phyloP scores from a whole-genome alignment of 1,284 basidiomycete genomes.

The Earliella scabrosa region DNA sequence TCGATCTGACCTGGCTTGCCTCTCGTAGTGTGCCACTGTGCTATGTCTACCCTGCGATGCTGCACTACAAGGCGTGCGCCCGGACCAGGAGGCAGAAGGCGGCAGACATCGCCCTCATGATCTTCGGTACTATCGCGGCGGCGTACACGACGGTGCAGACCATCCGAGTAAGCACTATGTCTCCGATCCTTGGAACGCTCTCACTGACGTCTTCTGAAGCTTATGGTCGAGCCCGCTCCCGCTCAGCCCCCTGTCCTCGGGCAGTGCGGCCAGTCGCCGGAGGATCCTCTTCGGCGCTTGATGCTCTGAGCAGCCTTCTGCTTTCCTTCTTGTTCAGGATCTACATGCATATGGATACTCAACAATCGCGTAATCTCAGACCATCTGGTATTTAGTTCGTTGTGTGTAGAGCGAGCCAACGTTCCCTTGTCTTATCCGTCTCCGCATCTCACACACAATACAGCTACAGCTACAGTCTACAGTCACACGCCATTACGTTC shows the following conservation, averaged over 20 bases:
- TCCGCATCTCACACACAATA: too few relatives aligned
- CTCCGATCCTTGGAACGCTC: too few relatives aligned
- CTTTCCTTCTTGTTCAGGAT: too few relatives aligned
- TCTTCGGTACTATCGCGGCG: constrained; percentile 86
- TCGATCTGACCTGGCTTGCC: constrained; percentile 2
- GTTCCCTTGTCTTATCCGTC: too few relatives aligned
- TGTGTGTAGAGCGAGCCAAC: too few relatives aligned
- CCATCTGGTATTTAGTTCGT: too few relatives aligned
- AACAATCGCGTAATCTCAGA: too few relatives aligned
- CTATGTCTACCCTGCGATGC: constrained; percentile 92
- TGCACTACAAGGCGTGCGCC: constrained; percentile 91
- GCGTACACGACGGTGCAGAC: constrained; percentile 87
- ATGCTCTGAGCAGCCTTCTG: constrained; percentile 1
- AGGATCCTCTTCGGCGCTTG: constrained; percentile 8
- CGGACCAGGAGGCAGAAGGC: constrained; percentile 72
- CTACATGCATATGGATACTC: too few relatives aligned
- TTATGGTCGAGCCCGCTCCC: constrained; percentile 40
- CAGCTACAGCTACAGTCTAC: too few relatives aligned
- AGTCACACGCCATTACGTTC: too few relatives aligned
- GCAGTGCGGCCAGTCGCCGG: constrained; percentile 29
- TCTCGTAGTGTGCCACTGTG: constrained; percentile 83
- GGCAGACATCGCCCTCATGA: constrained; percentile 78
- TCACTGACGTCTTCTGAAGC: too few relatives aligned
- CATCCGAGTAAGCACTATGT: constrained; percentile 53
- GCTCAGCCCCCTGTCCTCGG: constrained; percentile 32